phyloP scores from a whole-genome alignment of 768 basidiomycete species.

The Mycena leptocephala region DNA sequence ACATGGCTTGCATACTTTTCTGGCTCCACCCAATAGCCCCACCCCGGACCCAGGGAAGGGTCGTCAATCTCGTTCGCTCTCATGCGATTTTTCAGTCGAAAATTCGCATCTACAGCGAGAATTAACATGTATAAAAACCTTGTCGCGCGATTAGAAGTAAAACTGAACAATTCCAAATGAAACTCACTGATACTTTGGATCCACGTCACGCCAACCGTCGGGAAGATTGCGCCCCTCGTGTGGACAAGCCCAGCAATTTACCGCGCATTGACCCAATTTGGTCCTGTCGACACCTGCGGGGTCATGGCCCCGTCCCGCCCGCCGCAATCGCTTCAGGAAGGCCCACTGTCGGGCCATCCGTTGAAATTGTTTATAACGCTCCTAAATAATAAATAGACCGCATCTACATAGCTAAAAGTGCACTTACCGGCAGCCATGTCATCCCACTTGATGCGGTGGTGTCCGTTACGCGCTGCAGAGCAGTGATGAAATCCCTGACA shows the following conservation, averaged over 20 bases:
- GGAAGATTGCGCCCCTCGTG: slow-evolving; percentile 37
- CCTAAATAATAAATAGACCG: background rate
- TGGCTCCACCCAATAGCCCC: too few species aligned
- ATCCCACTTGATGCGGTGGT: background rate
- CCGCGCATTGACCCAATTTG: slow-evolving; percentile 17
- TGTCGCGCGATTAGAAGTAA: too few species aligned
- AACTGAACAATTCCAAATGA: too few species aligned
- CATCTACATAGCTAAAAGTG: background rate
- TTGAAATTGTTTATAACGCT: slow-evolving; percentile 14
- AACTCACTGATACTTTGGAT: background rate
- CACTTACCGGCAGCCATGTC: background rate
- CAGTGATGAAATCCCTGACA: background rate
- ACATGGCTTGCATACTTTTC: slow-evolving; percentile 17
- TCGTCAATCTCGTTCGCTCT: slow-evolving; percentile 24
- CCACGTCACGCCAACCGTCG: slow-evolving; percentile 19
- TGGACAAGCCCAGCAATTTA: too few species aligned
- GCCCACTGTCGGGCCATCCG: background rate
- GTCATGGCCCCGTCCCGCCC: slow-evolving; percentile 9
- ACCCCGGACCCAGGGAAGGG: slow-evolving; percentile 28
- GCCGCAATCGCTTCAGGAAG: background rate
- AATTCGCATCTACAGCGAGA: slow-evolving; percentile 29
- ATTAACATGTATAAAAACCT: slow-evolving; percentile 26
- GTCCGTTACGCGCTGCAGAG: slow-evolving; percentile 6
- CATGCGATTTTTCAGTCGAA: slow-evolving; percentile 32
- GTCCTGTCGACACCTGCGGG: slow-evolving; percentile 3